These are phyloP conservation scores for Cochlearia excelsa DNA, from an alignment of 345 rosid genomes.

Conservation along the genomic window DNA sequence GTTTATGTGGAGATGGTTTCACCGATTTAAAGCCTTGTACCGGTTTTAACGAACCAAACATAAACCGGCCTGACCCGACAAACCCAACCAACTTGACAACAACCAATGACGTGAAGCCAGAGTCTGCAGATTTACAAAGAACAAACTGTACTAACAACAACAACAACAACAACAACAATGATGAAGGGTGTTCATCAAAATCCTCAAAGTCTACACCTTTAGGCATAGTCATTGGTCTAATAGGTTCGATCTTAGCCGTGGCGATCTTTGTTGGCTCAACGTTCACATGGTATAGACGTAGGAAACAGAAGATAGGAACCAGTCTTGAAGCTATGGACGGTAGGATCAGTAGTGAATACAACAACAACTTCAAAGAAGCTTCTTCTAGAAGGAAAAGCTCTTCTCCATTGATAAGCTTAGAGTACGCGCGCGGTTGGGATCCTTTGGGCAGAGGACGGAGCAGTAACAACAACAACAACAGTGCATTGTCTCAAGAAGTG, in stretches of 20 bases:
- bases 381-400: slow-evolving; percentile 48
- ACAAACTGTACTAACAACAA: slow-evolving; percentile 42
- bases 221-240: slow-evolving; percentile 48
- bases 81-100: slow-evolving; percentile 42
- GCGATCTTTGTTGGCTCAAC: slow-evolving; percentile 46
- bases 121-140: slow-evolving; percentile 54
- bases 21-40: slow-evolving; percentile 49
- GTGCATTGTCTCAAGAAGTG: slow-evolving; percentile 67
- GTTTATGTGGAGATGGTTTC: slow-evolving; percentile 78
- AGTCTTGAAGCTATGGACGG: slow-evolving; percentile 53
- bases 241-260: slow-evolving; percentile 44
- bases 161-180: slow-evolving; percentile 26
- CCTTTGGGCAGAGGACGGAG: slow-evolving; percentile 63
- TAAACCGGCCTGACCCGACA: slow-evolving; percentile 65
- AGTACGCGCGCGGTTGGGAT: slow-evolving; percentile 94
- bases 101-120: slow-evolving; percentile 50
- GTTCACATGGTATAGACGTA: slow-evolving; percentile 55
- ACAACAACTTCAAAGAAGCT: slow-evolving; percentile 58
- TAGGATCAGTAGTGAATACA: slow-evolving; percentile 66
- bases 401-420: slow-evolving; percentile 78
- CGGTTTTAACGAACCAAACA: slow-evolving; percentile 35
- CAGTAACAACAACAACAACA: slow-evolving; percentile 35
- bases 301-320: slow-evolving; percentile 70
- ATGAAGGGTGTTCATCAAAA: slow-evolving; percentile 26
- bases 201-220: slow-evolving; percentile 35